Base-by-base conservation (phyloP, 73 alveolate genomes). In the Blepharisma japonicum region DNA sequence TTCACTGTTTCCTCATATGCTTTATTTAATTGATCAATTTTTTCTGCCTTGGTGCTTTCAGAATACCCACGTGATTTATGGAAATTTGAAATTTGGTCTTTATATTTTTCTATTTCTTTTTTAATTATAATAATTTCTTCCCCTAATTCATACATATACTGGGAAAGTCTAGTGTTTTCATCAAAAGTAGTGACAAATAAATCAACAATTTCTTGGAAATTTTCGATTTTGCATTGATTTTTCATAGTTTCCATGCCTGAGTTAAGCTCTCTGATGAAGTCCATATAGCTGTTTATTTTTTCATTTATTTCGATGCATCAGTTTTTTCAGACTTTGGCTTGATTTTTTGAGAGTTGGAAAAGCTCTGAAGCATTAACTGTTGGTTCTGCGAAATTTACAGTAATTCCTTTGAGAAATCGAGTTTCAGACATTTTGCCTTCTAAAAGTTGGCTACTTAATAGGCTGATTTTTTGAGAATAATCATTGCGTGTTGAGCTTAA, bases 311-410 rank as follows among this genome's bases (percentile, higher is more conserved):
- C 46, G 0, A 61, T 9, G 46, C 74, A 61, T 0, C 48, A 14
- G n/a, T 61, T 48, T 61, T 61, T 61, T 39, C 74, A 61, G 47
- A 14, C 18, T 39, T 61, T 61, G 2, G 74, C 74, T 25, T n/a
- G 18, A 39, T 61, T 61, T 25, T 61, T 61, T 11, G 74, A 14
- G n/a, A 61, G 46, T 25, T 61, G 74, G 5, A 61, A 61, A 5
- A 61, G 74, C 46, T 61, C 74, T 14, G 49, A 18, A 11, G 74
- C 74, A 25, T 61, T 39, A 18, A 39, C 74, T 25, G 23, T 61
- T 0, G 74, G 74, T 61, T 61, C 23, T 8, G 74, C 74, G 47
- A 61, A 61, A 8, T 61, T 61, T 25, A 61, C 74, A 8, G 74
- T 61, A 25, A 61, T 14, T 8, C 23, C 74, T 25, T 61, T 61